Evolutionary conservation across 441 rosid species (phyloP).

Genomic region (Jatropha podagrica): DNA sequence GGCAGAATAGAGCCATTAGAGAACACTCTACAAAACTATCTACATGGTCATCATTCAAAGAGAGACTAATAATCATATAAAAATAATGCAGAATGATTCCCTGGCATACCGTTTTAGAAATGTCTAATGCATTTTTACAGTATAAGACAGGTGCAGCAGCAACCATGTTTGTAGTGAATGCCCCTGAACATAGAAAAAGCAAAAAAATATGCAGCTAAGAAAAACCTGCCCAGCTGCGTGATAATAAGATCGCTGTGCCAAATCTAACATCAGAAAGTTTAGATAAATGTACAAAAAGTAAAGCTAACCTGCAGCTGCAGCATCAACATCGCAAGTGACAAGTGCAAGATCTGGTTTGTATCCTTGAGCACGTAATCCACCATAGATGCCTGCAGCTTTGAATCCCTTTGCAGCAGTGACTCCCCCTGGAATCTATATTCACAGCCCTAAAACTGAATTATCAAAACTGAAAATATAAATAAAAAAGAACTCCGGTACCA

Average conservation of each 20-base stretch:
- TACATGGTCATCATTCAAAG: neutral
- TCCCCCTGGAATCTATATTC: constrained; percentile 80
- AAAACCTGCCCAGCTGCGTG: neutral
- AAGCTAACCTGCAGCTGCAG: constrained; percentile 68
- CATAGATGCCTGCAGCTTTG: constrained; percentile 81
- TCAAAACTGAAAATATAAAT: neutral
- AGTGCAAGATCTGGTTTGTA: constrained; percentile 93
- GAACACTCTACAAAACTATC: neutral
- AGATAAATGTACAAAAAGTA: neutral
- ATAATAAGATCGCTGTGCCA: neutral
- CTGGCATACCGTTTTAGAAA: constrained; percentile 51
- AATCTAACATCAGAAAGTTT: neutral
- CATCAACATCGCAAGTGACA: constrained; percentile 84
- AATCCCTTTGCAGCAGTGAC: constrained; percentile 96
- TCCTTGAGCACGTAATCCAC: constrained; percentile 81
- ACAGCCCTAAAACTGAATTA: constrained; percentile 3
- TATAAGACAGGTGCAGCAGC: constrained; percentile 94
- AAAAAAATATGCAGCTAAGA: neutral
- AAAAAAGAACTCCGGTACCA: neutral
- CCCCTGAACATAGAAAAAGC: constrained; percentile 42
- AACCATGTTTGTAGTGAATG: constrained; percentile 82
- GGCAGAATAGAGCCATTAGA: constrained; percentile 18
- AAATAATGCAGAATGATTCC: constrained; percentile 2
- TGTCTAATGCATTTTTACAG: constrained; percentile 62
- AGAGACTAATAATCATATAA: neutral